A percentile compares a stretch with the other conserved stretches of the same genome.
These are phyloP conservation scores for Pelargonium fulgidum DNA, from an alignment of 441 rosid genomes.

Conservation along the genomic window DNA sequence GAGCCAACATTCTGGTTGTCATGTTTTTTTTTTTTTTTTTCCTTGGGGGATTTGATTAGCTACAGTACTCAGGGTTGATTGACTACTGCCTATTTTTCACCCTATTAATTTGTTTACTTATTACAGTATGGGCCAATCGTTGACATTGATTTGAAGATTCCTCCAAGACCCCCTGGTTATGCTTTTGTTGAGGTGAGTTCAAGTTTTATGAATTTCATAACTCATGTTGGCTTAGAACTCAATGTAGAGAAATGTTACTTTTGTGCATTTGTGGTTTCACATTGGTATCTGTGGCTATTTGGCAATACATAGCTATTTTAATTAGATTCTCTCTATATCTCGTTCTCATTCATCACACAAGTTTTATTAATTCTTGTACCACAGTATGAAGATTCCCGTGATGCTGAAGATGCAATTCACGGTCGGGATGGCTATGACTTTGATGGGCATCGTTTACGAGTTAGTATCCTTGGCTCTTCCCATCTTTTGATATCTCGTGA, in stretches of 20 bases:
- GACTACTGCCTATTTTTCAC: neutral
- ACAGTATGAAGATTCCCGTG: conserved; percentile 83
- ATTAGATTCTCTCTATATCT: neutral
- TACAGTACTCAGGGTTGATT: neutral
- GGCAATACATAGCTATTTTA: neutral
- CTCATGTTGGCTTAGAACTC: neutral
- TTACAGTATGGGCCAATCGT: conserved; percentile 83
- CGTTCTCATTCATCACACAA: neutral
- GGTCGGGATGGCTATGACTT: conserved; percentile 91
- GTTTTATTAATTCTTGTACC: conserved; percentile 17
- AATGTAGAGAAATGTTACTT: neutral
- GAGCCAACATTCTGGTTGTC: neutral
- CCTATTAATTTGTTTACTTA: conserved; percentile 3
- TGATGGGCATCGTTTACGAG: conserved; percentile 74
- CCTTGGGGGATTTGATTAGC: neutral
- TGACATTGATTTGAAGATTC: conserved; percentile 83
- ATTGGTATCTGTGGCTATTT: neutral
- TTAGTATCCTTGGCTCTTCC: conserved; percentile 28
- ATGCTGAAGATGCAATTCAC: conserved; percentile 86
- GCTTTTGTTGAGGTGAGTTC: conserved; percentile 83
- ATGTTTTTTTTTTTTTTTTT: neutral
- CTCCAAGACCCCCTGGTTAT: conserved; percentile 93
- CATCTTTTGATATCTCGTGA: neutral
- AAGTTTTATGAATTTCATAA: neutral
- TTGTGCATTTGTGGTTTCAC: neutral